A percentile compares a stretch with the other conserved stretches of the same genome.
These are phyloP conservation scores for Mortierella sp. DNA, from an alignment of 371 early-diverging fungal species.

Conservation along the genomic window DNA sequence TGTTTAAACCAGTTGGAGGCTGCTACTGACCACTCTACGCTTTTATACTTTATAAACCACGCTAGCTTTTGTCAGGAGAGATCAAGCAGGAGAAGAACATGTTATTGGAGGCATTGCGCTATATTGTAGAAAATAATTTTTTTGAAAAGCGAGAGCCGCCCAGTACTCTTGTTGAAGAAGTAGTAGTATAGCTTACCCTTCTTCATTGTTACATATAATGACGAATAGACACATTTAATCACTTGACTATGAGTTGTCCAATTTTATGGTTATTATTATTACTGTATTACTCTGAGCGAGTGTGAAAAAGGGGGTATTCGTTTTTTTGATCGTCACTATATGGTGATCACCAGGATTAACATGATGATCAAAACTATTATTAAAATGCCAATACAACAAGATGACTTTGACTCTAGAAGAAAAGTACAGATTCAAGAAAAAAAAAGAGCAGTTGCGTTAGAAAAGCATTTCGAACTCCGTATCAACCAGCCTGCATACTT, in stretches of 20 bases:
- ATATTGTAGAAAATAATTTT: constrained; percentile 84
- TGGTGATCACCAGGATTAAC: constrained; percentile 65
- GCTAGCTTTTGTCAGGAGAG: constrained; percentile 64
- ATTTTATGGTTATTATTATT: background rate
- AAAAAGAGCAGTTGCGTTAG: constrained; percentile 17
- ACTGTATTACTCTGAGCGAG: background rate
- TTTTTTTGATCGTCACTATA: constrained; percentile 39
- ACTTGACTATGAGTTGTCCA: background rate
- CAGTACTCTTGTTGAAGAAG: background rate
- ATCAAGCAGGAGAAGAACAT: constrained; percentile 66
- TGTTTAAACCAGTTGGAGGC: background rate
- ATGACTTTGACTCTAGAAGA: constrained; percentile 64
- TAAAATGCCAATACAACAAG: constrained; percentile 72
- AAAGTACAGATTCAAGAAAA: background rate
- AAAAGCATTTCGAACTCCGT: background rate
- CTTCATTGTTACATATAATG: too few species aligned
- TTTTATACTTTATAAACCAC: background rate
- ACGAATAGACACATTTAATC: too few species aligned
- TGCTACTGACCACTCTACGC: background rate
- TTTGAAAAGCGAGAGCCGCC: constrained; percentile 54
- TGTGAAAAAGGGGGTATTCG: background rate
- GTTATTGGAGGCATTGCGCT: constrained; percentile 80
- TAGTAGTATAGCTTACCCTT: background rate
- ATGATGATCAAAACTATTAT: constrained; percentile 70
- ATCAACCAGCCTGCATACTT: background rate